Base-by-base conservation (phyloP, 2,329 filamentous ascomycete genomes). In the Phaeosphaeriaceae sp. region DNA sequence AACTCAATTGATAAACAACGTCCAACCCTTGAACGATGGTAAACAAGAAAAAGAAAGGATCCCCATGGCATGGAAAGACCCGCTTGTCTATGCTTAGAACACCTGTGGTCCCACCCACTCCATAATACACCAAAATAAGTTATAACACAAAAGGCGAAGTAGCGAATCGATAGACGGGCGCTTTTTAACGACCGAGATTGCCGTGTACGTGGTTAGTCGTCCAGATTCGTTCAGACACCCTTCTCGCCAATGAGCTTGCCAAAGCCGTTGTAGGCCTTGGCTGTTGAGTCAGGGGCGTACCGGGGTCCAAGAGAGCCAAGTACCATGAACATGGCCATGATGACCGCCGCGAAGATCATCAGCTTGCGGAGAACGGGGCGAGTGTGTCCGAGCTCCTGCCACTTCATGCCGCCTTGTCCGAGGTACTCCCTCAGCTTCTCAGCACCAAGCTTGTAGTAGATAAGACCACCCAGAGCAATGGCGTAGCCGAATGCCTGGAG, bases 401-500 rank as follows among this genome's bases (percentile, higher is more conserved):
- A 96, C 60, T 89, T 86, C 75, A 92, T 90, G 73, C 85, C 84
- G 54, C 85, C 89, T 68, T 93, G 89, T 61, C 84, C 83, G 58
- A 90, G 80, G 77, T 94, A 92, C 74, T 90, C 90, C 84, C 90
- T 93, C 74, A 97, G 82, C 78, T 92, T 90, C 59, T 96, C 92
- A 58, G 85, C 87, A 56, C 91, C 91, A 60, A 94, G 88, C 85
- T 93, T 93, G 85, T 93, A 94, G 85, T 92, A 93, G 66, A 92
- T 80, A 81, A 95, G 91, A 72, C 91, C 91, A 62, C 82, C 84
- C 27, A 94, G 86, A 51, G 91, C 91, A 74, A 94, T 91, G 77
- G 84, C 85, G 85, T 94, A 95, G 67, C 91, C 91, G 75, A 94
- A 93, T 77, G 91, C 89, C 82, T 95, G 91, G 56, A 94, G 86